A percentile compares a stretch with the other conserved stretches of the same genome.
Evolutionary conservation across 192 early-diverging fungal genomes (phyloP).

Genomic region (Podila minutissima): DNA sequence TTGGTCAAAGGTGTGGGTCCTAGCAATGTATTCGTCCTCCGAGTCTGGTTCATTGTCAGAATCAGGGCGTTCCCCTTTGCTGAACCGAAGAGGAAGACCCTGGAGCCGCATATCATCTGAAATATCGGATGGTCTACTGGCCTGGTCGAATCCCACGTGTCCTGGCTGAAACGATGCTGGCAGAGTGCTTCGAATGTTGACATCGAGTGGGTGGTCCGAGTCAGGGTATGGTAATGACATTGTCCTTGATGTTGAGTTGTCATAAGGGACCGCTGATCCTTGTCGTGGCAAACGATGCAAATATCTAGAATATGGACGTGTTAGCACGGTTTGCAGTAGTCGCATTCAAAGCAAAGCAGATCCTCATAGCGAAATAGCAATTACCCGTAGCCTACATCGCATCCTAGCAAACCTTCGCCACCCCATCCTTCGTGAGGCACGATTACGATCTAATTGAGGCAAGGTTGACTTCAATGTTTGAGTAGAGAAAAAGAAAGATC

Average conservation of each 20-base stretch:
- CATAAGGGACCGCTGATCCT: background rate
- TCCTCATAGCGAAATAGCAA: background rate
- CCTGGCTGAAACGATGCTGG: background rate
- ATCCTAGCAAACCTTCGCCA: conserved; percentile 73
- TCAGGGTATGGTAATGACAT: background rate
- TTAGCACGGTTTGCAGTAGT: background rate
- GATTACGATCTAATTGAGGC: conserved; percentile 64
- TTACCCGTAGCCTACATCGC: conserved; percentile 78
- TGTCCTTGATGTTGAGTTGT: background rate
- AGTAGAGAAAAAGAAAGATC: background rate
- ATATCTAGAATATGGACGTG: conserved; percentile 3
- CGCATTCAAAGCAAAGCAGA: background rate
- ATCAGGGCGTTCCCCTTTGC: background rate
- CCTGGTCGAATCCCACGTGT: background rate
- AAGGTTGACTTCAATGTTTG: background rate
- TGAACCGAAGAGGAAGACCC: background rate
- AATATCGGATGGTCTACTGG: background rate
- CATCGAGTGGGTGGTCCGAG: background rate
- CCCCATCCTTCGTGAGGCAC: conserved; percentile 76
- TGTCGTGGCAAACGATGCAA: conserved; percentile 20
- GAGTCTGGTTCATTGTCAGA: background rate
- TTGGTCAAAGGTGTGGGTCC: background rate
- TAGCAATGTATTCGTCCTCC: background rate
- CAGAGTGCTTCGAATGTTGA: background rate
- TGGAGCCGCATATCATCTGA: background rate